Percentiles rank a stretch among this genome's conserved stretches.
Evolutionary conservation across 2,329 filamentous ascomycete species (phyloP).

Genomic region (Fusarium verticillioides): DNA sequence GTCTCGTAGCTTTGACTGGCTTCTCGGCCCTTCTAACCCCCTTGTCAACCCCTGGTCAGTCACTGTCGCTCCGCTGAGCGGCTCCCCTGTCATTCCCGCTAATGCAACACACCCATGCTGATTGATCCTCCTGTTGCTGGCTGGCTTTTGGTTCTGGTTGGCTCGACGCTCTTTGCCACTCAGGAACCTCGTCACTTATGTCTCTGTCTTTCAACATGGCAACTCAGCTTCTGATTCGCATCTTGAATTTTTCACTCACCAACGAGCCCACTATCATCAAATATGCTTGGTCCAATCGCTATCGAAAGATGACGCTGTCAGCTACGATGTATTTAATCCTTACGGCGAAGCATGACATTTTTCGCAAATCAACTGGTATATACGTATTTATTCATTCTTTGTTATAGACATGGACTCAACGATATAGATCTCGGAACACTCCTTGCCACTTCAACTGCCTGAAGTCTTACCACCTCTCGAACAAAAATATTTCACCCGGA

Average conservation of each 20-base stretch:
- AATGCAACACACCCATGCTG: conserved; percentile 16
- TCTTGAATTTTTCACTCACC: conserved; percentile 3
- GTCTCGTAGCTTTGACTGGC: conserved; percentile 42
- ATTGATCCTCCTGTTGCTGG: conserved; percentile 15
- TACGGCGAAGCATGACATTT: neutral
- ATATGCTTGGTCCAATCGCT: conserved; percentile 32
- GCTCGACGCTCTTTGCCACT: conserved; percentile 32
- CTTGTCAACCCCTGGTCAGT: conserved; percentile 24
- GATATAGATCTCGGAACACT: conserved; percentile 10
- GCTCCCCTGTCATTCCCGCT: conserved; percentile 33
- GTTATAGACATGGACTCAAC: conserved; percentile 13
- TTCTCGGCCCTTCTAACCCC: conserved; percentile 42
- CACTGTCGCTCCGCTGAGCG: conserved; percentile 21
- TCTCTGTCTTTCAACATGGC: conserved; percentile 5
- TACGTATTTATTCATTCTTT: conserved; percentile 6
- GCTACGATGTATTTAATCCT: conserved; percentile 20
- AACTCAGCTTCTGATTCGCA: conserved; percentile 37
- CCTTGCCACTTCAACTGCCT: neutral
- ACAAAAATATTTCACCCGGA: neutral
- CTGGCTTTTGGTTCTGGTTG: conserved; percentile 20
- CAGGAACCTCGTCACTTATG: conserved; percentile 26
- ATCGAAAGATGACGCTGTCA: conserved; percentile 2
- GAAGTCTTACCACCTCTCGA: neutral
- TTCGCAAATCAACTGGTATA: conserved; percentile 9
- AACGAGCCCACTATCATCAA: conserved; percentile 23